Evolutionary conservation across 768 basidiomycete genomes (phyloP).

Genomic region (Pholiota conissans): DNA sequence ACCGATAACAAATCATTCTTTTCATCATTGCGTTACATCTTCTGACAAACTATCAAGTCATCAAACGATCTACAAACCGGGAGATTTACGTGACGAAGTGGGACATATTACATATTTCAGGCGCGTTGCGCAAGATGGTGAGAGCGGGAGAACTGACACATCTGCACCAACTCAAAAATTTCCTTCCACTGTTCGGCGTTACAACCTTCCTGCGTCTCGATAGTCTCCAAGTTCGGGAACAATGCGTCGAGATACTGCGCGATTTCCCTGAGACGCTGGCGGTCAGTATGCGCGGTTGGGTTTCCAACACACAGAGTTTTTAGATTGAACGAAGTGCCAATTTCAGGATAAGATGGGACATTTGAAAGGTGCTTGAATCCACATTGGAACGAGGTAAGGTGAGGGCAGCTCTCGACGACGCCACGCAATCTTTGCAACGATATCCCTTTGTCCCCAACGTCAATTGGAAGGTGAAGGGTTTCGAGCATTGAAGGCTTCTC

Average conservation of each 20-base stretch:
- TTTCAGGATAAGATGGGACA: not conserved
- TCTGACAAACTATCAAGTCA: too few relatives aligned
- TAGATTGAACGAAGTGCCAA: not conserved
- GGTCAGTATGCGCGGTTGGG: not conserved
- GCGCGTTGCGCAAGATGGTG: too few relatives aligned
- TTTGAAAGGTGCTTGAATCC: slow-evolving; percentile 2
- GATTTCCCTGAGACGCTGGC: not conserved
- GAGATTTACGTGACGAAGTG: too few relatives aligned
- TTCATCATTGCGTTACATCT: too few relatives aligned
- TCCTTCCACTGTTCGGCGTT: slow-evolving; percentile 1
- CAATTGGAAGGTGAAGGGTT: slow-evolving; percentile 3
- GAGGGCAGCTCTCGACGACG: not conserved
- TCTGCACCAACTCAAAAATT: not conserved
- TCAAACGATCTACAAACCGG: too few relatives aligned
- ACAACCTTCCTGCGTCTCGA: slow-evolving; percentile 1
- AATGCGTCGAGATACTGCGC: slow-evolving; percentile 11
- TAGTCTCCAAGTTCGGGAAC: slow-evolving; percentile 9
- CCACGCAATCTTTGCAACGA: not conserved
- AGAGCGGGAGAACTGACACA: slow-evolving; percentile 1
- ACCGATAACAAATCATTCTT: too few relatives aligned
- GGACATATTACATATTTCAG: too few relatives aligned
- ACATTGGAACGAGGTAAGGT: not conserved
- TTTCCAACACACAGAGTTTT: slow-evolving; percentile 1
- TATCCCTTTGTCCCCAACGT: not conserved
- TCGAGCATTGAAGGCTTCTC: slow-evolving; percentile 1